Base-by-base conservation (phyloP, 257 asterid genomes). In the Haberlea rhodopensis region DNA sequence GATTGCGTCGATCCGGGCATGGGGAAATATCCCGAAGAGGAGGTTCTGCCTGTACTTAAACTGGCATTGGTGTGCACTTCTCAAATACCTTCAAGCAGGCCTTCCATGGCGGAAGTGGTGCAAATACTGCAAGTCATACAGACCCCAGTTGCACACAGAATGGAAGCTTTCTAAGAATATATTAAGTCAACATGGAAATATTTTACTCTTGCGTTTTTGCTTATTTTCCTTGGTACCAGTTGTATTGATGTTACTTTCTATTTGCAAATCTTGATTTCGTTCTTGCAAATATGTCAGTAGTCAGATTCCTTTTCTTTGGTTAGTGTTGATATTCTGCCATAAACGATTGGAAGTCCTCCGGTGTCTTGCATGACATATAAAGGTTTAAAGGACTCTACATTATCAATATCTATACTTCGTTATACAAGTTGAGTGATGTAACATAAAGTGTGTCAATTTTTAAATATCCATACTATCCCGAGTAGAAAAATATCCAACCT, bases 21-120 rank as follows among this genome's bases (percentile, higher is more conserved):
- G 95, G 96, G 86, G 6, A 65, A 27, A 9, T 91, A 82, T 55
- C 83, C 89, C 19, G 91, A 87, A 43, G 98, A 89, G 70, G 98
- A 92, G 72, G 89, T 92, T 31, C 69, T 87, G 68, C 98, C 97
- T 2, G 84, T 89, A 23, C 64, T 92, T 7, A 92, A 92, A 55
- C 75, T 92, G 62, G 97, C 98, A 0, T 74, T 87, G 58, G 98
- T 92, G 0, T 92, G 98, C 70, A 92, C 97, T 25, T 92, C 97
- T 27, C 97, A 87, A 77, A 82, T 92, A 71, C 99, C 97, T 53
- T 92, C 99, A 2, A 89, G 91, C 67, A 81, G 96, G 81, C 99
- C 99, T 55, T 92, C 99, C 4, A 92, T 92, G 99, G 91, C 84
- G 1, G 97, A 92, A 65, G 99, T 92, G 70, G 97, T 89, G 73